A percentile compares a stretch with the other conserved stretches of the same genome.
phyloP scores from a whole-genome alignment of 1,284 basidiomycete species.

The Serendipita sp. region DNA sequence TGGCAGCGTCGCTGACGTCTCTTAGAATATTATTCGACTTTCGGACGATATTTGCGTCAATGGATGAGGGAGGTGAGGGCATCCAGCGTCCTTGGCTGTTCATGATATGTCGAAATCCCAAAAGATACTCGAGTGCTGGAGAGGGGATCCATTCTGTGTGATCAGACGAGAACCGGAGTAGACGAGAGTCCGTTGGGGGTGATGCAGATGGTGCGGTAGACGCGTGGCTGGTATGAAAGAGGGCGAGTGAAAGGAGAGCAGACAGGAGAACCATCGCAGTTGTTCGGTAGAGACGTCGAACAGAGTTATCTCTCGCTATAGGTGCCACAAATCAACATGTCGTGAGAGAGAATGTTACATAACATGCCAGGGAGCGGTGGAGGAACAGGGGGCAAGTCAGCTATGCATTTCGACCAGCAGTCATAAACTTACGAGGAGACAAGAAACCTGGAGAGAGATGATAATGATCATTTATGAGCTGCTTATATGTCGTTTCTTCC shows the following conservation, averaged over 20 bases:
- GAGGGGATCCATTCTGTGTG: not conserved
- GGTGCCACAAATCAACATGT: not conserved
- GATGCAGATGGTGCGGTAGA: not conserved
- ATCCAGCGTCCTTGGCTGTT: not conserved
- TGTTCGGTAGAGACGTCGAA: not conserved
- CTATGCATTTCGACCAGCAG: not conserved
- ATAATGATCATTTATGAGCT: too few species aligned
- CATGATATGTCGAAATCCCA: not conserved
- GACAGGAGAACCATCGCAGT: not conserved
- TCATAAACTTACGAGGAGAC: not conserved
- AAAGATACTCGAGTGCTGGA: not conserved
- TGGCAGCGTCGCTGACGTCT: not conserved
- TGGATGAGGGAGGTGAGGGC: not conserved
- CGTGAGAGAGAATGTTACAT: not conserved
- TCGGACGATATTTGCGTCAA: not conserved
- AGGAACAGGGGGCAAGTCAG: too few species aligned
- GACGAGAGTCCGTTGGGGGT: not conserved
- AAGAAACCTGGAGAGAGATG: not conserved
- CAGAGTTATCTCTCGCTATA: not conserved
- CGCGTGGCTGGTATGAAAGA: not conserved
- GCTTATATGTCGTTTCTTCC: too few species aligned
- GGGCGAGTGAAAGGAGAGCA: not conserved
- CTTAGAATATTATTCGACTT: not conserved
- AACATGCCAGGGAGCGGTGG: too few species aligned
- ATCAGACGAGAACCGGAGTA: not conserved